These are phyloP conservation scores for Claviceps spartinae DNA, from an alignment of 2,329 filamentous ascomycete species.

Conservation along the genomic window DNA sequence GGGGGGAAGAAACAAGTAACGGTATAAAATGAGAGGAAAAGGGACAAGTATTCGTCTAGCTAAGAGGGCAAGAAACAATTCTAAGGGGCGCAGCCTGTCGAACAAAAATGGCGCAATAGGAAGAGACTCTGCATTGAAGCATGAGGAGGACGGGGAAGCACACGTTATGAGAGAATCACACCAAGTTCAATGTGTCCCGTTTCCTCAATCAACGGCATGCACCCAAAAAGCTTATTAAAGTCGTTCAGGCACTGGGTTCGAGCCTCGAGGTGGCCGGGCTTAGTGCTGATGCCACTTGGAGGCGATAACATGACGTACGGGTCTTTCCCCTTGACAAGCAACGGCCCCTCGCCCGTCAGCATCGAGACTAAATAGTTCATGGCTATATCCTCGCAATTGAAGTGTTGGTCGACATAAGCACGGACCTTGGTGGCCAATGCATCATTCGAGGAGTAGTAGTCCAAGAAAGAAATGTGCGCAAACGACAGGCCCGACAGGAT, in stretches of 20 bases:
- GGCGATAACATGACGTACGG: conserved; percentile 20
- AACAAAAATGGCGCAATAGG: neutral
- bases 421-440: conserved; percentile 18
- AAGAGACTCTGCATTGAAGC: neutral
- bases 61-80: too few relatives aligned
- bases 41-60: too few relatives aligned
- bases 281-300: conserved; percentile 19
- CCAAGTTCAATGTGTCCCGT: conserved; percentile 20
- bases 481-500: conserved; percentile 25
- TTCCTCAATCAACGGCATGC: conserved; percentile 22
- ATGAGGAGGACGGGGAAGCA: neutral
- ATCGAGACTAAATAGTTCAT: conserved; percentile 23
- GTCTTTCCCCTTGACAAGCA: conserved; percentile 21
- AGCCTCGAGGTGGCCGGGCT: conserved; percentile 19
- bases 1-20: too few relatives aligned
- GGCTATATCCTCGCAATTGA: conserved; percentile 29
- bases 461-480: conserved; percentile 23
- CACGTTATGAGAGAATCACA: conserved; percentile 14
- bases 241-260: conserved; percentile 23
- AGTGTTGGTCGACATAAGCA: conserved; percentile 22
- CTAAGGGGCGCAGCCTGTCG: too few relatives aligned
- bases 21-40: too few relatives aligned
- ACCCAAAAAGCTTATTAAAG: conserved; percentile 20
- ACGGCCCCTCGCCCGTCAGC: conserved; percentile 20
- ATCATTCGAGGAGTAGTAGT: conserved; percentile 25